Conservation (phyloP, 345 rosid species). For the Eucalyptus fibrosa region DNA sequence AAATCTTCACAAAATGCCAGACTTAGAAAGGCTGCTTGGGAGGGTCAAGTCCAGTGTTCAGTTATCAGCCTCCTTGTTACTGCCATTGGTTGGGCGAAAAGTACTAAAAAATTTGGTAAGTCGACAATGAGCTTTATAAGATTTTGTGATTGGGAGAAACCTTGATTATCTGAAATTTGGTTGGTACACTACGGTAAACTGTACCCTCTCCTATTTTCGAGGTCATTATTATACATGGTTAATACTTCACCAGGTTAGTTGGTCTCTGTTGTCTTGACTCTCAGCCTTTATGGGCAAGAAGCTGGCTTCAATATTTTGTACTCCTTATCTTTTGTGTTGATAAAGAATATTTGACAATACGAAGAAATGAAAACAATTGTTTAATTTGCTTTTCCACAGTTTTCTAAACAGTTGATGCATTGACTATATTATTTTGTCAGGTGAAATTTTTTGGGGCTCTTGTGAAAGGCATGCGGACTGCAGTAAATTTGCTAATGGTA, state of each 20-base stretch:
- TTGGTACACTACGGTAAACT: background rate
- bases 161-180: background rate
- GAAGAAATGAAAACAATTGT: background rate
- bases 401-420: background rate
- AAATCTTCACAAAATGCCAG: slow-evolving; percentile 67
- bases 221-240: background rate
- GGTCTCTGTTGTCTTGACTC: background rate
- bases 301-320: background rate
- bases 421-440: slow-evolving; percentile 15
- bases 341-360: background rate
- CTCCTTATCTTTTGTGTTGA: background rate
- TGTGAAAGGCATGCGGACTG: slow-evolving; percentile 77
- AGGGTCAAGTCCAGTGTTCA: slow-evolving; percentile 60
- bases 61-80: slow-evolving; percentile 43
- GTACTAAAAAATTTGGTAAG: slow-evolving; percentile 61
- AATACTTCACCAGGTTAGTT: background rate
- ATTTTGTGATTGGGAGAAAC: background rate
- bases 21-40: slow-evolving; percentile 81
- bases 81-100: slow-evolving; percentile 71
- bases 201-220: background rate
- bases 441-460: slow-evolving; percentile 73
- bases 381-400: background rate
- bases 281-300: background rate
- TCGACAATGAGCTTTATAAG: background rate
- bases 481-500: slow-evolving; percentile 53